Base-by-base conservation (phyloP, 2,329 filamentous ascomycete species). In the Calonectria montana region DNA sequence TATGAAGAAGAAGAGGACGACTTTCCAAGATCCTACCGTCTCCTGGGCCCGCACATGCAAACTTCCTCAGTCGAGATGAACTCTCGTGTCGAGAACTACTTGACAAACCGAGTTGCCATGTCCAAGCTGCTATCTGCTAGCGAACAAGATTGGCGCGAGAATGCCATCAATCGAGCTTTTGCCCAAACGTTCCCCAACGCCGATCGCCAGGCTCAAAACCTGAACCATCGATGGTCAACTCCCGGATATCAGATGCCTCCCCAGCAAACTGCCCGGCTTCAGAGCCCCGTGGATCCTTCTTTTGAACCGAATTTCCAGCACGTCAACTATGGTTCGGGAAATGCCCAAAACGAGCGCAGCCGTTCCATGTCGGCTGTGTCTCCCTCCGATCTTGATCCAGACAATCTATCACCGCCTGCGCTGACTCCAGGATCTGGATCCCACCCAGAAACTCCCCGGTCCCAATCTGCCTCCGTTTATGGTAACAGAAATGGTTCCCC, bases 1-100 rank as follows among this genome's bases (percentile, higher is more conserved):
- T 98, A 98, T 81, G 95, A 98, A 80, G 96, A 98, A 82, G 94
- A 97, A 80, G 95, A 97, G 65, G 94, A 97, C 76, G 94, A 96
- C 69, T 81, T 94, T 27, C 91, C 93, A 1, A 88, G 91, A 72
- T 90, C 91, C 66, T 94, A 92, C 79, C 88, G 91, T 70, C 86
- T 91, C 16, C 84, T 94, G 37, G 90, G 90, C 16, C 87, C 90
- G 3, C 89, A 92, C 76, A 84, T 94, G 70, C 88, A 91, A 75
- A 92, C 89, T 2, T 86, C 85, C 18, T 91, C 90, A 1, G 82
- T 87, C 29, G 88, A 91, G 72, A 89, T 93, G 81, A 93, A 93
- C 79, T 86, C 88, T 31, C 86, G 90, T 47, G 83, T 94, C 4
- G 89, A 90, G 43, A 82, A 85, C 8, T 88, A 84, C 69, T 75